Evolutionary conservation across 441 rosid genomes (phyloP), one percentile per base, ranked within the genome.

Genomic region (Euphorbia neoarborescens): DNA sequence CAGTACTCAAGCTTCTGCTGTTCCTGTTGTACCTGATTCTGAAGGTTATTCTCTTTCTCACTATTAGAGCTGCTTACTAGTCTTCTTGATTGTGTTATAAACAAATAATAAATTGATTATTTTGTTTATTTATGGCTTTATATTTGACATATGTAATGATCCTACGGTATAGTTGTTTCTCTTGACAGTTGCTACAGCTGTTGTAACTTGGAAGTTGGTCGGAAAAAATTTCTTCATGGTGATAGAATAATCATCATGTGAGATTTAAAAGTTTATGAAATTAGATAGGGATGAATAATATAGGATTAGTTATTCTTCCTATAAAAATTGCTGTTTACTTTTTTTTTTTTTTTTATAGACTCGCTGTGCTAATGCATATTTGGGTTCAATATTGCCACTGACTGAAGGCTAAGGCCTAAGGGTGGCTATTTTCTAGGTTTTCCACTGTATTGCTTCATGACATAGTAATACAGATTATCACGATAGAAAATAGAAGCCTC

Each of bases 1-100:
- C 76, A 84, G 80, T 72, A 88, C 86, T 69, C 84, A 75, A 75
- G 83, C 94, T 54, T 87, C 90, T 76, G 98, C 93, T 38, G 91
- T 92, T 80, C 98, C 99, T 62, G 86, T 92, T 66, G 78, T 89
- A 78, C 77, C 97, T 78, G 98, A 94, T 81, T 88, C 95, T 79
- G 91, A 86, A 92, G 99, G 99, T 94, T 72, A 57, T 57, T 3
- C 12, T 6, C 66, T 34, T 25, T 59, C 48, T 22, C n/a, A 28
- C 22, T 62, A 9, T 22, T 22, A 24, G 68, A 68, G 62, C 32
- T 50, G 50, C 46, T 66, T 32, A 35, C 44, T 70, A 72, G 25
- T 60, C 17, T 28, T 69, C 12, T 11, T 62, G 61, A 51, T 50
- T 62, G 63, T 69, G 35, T 71, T 53, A 62, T 72, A 68, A 42